A percentile compares a stretch with the other conserved stretches of the same genome.
Conservation (phyloP, 176 grass and related monocot genomes). For the Oryza officinalis region DNA sequence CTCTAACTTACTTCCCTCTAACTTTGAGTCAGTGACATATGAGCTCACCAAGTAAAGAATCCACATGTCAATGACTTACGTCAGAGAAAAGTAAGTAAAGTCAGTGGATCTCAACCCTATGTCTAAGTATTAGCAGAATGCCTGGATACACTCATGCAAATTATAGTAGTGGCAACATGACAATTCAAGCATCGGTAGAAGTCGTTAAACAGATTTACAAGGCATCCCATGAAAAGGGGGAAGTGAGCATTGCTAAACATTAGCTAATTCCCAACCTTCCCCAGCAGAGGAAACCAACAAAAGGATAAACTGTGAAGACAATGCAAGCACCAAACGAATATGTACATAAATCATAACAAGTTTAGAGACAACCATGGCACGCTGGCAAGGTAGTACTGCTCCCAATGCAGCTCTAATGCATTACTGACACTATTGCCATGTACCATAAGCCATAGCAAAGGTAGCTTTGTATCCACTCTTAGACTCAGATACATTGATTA, state of each 20-base stretch:
- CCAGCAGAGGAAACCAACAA: neutral
- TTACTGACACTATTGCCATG: neutral
- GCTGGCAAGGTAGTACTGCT: neutral
- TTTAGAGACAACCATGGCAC: neutral
- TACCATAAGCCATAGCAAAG: neutral
- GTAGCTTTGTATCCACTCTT: neutral
- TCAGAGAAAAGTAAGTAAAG: no score
- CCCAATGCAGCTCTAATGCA: neutral
- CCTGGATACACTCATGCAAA: neutral
- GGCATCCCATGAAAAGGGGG: neutral
- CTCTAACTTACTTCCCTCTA: no score
- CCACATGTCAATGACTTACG: no score
- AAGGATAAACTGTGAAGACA: conserved; percentile 8
- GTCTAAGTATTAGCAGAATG: no score
- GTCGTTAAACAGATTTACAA: conserved; percentile 8
- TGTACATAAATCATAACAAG: neutral
- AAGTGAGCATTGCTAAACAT: neutral
- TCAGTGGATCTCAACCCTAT: no score
- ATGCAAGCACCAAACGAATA: neutral
- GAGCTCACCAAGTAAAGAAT: no score
- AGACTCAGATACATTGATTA: neutral
- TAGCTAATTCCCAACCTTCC: conserved; percentile 1
- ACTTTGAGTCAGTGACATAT: no score
- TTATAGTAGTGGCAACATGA: neutral
- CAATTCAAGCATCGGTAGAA: neutral